Conservation (phyloP, 495 filamentous ascomycete species). For the Xanthoparmelia taractica region DNA sequence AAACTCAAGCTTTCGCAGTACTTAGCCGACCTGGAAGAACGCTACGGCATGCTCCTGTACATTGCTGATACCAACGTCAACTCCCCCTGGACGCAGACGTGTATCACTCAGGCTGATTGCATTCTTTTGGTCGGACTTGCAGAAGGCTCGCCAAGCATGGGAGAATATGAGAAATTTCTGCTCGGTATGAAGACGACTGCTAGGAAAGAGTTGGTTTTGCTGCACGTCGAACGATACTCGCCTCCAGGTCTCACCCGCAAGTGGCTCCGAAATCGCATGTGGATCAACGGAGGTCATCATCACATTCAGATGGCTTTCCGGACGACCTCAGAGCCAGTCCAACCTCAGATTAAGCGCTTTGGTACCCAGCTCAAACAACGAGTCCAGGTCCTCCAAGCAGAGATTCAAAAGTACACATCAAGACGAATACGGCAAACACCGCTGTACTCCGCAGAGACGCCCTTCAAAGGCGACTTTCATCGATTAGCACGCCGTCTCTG, state of each 20-base stretch:
- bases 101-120: conserved; percentile 91
- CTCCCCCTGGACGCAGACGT: conserved; percentile 96
- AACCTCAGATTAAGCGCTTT: conserved; percentile 67
- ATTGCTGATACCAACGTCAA: conserved; percentile 97
- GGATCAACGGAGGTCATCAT: conserved; percentile 98
- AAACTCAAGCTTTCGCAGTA: conserved; percentile 95
- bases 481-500: conserved; percentile 83
- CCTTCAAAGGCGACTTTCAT: conserved; percentile 95
- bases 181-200: conserved; percentile 96
- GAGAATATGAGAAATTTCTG: conserved; percentile 92
- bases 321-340: conserved; percentile 65
- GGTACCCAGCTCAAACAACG: conserved; percentile 84
- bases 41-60: conserved; percentile 91
- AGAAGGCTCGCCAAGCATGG: conserved; percentile 80
- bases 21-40: conserved; percentile 92
- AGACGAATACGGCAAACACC: conserved; percentile 76
- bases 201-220: conserved; percentile 84
- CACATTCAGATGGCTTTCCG: conserved; percentile 95
- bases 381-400: conserved; percentile 89
- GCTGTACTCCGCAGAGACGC: conserved; percentile 81
- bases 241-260: conserved; percentile 71
- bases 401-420: conserved; percentile 96
- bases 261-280: conserved; percentile 89
- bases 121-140: conserved; percentile 88
- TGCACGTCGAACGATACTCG: conserved; percentile 88